Evolutionary conservation across 225 moss, liverwort and hornwort genomes (phyloP).

Genomic region (Neckera pumila): DNA sequence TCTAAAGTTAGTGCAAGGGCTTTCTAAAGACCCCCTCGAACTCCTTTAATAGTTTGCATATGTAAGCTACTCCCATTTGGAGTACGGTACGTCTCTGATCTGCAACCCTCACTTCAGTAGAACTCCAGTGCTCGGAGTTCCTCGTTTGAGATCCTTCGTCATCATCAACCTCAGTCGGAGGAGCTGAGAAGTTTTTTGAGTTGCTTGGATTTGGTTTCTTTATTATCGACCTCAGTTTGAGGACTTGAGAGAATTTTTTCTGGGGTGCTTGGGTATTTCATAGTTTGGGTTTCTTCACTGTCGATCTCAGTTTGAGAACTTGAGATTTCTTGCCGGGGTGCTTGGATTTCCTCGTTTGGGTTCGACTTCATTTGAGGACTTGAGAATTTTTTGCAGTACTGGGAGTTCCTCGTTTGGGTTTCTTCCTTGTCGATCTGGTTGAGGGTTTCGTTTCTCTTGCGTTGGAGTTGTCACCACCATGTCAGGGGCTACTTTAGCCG

Average conservation of each 20-base stretch:
- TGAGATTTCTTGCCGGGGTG: too few relatives aligned
- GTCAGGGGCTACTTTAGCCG: conserved; percentile 85
- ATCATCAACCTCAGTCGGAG: neutral
- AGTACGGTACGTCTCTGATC: neutral
- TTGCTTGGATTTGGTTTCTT: too few relatives aligned
- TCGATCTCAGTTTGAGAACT: neutral
- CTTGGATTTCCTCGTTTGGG: neutral
- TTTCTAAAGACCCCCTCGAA: neutral
- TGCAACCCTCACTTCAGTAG: neutral
- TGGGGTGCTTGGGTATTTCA: neutral
- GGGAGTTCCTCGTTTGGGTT: neutral
- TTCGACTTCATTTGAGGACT: neutral
- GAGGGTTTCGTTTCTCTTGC: neutral
- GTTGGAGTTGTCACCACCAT: neutral
- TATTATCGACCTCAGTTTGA: too few relatives aligned
- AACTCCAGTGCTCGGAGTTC: neutral
- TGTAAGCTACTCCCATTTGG: neutral
- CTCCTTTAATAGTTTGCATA: too few relatives aligned
- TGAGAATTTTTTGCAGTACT: too few relatives aligned
- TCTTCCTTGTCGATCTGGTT: neutral
- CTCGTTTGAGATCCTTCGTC: neutral
- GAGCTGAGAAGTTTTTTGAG: neutral
- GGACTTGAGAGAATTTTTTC: neutral
- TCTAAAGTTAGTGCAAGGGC: neutral
- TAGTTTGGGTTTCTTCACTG: neutral